phyloP scores from a whole-genome alignment of 768 basidiomycete species.

The Mycena albidolilacea region DNA sequence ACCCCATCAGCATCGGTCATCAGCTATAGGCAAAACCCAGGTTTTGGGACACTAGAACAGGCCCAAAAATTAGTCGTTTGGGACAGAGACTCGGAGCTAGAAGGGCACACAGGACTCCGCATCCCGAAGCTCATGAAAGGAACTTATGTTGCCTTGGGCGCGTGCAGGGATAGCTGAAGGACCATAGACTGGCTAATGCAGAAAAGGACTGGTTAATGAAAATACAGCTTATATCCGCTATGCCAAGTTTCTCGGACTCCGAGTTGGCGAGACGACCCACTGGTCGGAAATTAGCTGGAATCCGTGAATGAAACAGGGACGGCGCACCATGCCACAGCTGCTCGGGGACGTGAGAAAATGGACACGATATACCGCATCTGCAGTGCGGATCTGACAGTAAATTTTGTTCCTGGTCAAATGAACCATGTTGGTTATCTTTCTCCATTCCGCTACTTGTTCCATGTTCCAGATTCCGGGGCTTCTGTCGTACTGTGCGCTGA shows the following conservation, averaged over 20 bases:
- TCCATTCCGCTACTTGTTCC: constrained; percentile 62
- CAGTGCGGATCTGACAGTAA: constrained; percentile 56
- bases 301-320: background rate
- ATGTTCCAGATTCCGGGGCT: constrained; percentile 64
- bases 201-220: background rate
- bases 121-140: constrained; percentile 55
- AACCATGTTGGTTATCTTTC: constrained; percentile 61
- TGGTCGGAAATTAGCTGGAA: background rate
- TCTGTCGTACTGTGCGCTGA: constrained; percentile 60
- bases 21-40: no score
- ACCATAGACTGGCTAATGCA: constrained; percentile 56
- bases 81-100: background rate
- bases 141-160: constrained; percentile 52
- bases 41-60: no score
- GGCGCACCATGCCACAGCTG: constrained; percentile 57
- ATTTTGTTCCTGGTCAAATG: constrained; percentile 61
- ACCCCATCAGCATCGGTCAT: no score
- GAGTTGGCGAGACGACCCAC: constrained; percentile 25
- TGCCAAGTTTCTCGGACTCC: constrained; percentile 45
- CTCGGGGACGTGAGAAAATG: background rate
- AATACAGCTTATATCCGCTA: constrained; percentile 1
- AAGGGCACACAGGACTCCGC: constrained; percentile 53
- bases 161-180: constrained; percentile 58
- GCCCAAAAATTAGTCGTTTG: background rate
- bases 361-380: background rate